These are phyloP conservation scores for Ustilago hordei DNA, from an alignment of 1,284 basidiomycete genomes.

Conservation along the genomic window DNA sequence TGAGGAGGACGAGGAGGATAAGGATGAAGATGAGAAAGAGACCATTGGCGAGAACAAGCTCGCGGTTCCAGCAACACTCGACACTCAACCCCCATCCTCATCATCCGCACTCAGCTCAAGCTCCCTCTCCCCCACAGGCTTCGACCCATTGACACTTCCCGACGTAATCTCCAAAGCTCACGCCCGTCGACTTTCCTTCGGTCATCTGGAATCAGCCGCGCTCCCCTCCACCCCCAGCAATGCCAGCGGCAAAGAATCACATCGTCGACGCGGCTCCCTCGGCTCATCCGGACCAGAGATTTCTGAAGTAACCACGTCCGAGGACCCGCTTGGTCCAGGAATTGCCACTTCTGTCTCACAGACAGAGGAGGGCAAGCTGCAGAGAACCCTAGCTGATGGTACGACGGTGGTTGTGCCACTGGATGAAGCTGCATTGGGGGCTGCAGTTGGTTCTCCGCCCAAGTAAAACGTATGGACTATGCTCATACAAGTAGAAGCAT, in stretches of 20 bases:
- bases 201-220: slow-evolving; percentile 38
- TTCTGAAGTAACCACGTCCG: slow-evolving; percentile 36
- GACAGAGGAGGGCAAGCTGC: slow-evolving; percentile 56
- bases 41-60: not conserved
- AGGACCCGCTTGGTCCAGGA: slow-evolving; percentile 56
- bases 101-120: slow-evolving; percentile 34
- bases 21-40: slow-evolving; percentile 36
- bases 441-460: not conserved
- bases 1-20: slow-evolving; percentile 32
- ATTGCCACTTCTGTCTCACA: slow-evolving; percentile 42
- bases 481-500: not conserved
- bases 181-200: slow-evolving; percentile 48
- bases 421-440: slow-evolving; percentile 62
- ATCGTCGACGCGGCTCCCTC: slow-evolving; percentile 30
- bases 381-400: slow-evolving; percentile 61
- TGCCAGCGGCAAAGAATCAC: not conserved
- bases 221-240: not conserved
- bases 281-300: slow-evolving; percentile 36
- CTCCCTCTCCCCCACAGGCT: slow-evolving; percentile 19
- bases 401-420: slow-evolving; percentile 62
- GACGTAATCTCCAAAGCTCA: slow-evolving; percentile 49
- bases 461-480: slow-evolving; percentile 4
- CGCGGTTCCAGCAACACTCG: slow-evolving; percentile 14
- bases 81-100: not conserved
- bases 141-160: slow-evolving; percentile 12